Base-by-base conservation (phyloP, 2,329 filamentous ascomycete species). In the Dryadomyces quercus-mongolicae region DNA sequence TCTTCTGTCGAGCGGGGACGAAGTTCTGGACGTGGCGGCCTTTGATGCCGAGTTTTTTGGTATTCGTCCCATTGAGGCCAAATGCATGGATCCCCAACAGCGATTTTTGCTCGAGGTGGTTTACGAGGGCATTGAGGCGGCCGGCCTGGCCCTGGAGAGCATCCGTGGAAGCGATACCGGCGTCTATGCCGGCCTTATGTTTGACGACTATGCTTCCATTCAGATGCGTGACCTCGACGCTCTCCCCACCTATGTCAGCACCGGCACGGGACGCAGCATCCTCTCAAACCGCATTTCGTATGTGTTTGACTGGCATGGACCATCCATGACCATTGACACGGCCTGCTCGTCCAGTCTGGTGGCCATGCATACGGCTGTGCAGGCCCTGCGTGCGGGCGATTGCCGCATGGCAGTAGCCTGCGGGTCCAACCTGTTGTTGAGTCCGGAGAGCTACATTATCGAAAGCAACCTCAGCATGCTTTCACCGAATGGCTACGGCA, bases 11-110 rank as follows among this genome's bases (percentile, higher is more conserved):
- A 13, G 10, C 15, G 36, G 36, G 15, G 36, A 16, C 36, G 36
- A 40, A 16, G 43, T 54, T 10, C 47, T 50, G 12, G 51, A 54
- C 12, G 18, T 49, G n/a, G 3, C 8, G 7, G 21, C 36, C 21
- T 85, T 85, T 61, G 82, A 85, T 59, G 77, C 79, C 36, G 71
- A 76, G 1, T 85, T 85, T 69, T 85, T 85, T 74, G 82, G 82
- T 65, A 84, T 85, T 75, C 83, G 80, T 52, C 80, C 81, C 15
- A 74, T 78, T 58, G 82, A 85, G 65, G 82, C 82, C 47, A 73
- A 77, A 31, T 78, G 83, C 59, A 82, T 80, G 8, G 82, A 86
- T 63, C 82, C 82, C 1, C 82, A 82, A 70, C 81, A 83, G 62
- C 74, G 82, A 58, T 66, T 84, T 18, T 76, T 80, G 5, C 68